Conservation (phyloP, 495 filamentous ascomycete genomes). For the Oidiodendron maius region DNA sequence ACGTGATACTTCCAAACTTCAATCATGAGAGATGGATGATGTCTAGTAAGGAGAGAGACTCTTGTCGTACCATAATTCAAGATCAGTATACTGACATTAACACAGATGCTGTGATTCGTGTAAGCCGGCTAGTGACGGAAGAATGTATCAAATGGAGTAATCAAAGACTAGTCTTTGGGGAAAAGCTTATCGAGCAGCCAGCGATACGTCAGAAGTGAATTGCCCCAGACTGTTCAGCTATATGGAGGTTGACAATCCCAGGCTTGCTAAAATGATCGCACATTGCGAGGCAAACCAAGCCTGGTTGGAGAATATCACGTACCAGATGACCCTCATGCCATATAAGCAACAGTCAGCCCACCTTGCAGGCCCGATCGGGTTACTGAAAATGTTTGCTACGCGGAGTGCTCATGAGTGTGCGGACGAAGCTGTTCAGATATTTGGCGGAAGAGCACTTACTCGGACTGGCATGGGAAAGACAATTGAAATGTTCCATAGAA, state of each 20-base stretch:
- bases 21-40: conserved; percentile 77
- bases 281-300: conserved; percentile 75
- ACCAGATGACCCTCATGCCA: conserved; percentile 84
- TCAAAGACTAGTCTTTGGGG: conserved; percentile 78
- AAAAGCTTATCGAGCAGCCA: conserved; percentile 78
- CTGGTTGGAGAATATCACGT: conserved; percentile 78
- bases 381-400: conserved; percentile 75
- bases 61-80: neutral
- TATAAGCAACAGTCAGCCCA: conserved; percentile 72
- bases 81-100: neutral
- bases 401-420: conserved; percentile 75
- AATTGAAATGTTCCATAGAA: conserved; percentile 68
- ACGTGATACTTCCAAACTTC: conserved; percentile 85
- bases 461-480: conserved; percentile 77
- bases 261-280: conserved; percentile 80
- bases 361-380: conserved; percentile 74
- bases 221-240: no score
- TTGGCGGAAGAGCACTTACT: conserved; percentile 75
- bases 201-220: conserved; percentile 70
- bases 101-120: conserved; percentile 48
- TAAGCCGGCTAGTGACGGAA: conserved; percentile 64
- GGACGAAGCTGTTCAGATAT: conserved; percentile 80
- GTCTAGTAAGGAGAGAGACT: conserved; percentile 29
- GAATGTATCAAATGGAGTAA: conserved; percentile 88
- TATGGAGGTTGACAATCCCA: conserved; percentile 7